Evolutionary conservation across 2,329 filamentous ascomycete genomes (phyloP), one percentile per base, ranked within the genome.

Genomic region (Blumeria hordei): DNA sequence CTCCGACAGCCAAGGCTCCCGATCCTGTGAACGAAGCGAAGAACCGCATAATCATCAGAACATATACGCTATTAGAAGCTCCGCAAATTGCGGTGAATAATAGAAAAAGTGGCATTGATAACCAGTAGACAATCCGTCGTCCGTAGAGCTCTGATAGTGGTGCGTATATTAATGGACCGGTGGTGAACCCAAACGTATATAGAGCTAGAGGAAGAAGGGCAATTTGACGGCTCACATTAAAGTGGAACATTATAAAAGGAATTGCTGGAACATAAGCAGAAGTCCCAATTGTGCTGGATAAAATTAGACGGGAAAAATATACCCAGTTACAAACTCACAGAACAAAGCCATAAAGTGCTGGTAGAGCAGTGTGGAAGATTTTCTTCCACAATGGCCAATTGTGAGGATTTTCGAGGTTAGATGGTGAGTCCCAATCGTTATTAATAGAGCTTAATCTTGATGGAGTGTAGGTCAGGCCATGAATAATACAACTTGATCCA

Each of bases 111-210:
- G 72, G 66, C 60, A 79, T 77, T 9, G 76, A 78, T 55, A 69
- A 63, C 61, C 75, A 71, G 62, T 81, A 80, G n/a, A 83, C 69
- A 18, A 73, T 63, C 58, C 81, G 74, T 2, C 77, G 71, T 5
- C 77, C 80, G 55, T 75, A 78, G 9, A 83, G 64, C 61, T 85
- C 80, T 34, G 75, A 72, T 18, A 85, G 64, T 0, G 80, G 80
- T 3, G 80, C 81, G 75, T 80, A 83, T 1, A 84, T 73, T 57
- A 81, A 66, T 6, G 80, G 79, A 0, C 78, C 79, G 14, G 80
- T 67, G 3, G 69, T 76, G 0, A 83, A 69, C 0, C 77, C 78
- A 9, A 81, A 65, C 6, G 78, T 72, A 63, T 79, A 83, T 6
- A 80, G 63, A 0, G 78, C 73, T 0, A 83, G 64, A 0, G 75